Evolutionary conservation across 768 basidiomycete genomes (phyloP), one percentile per base, ranked within the genome.

Genomic region (Calocybe indica): DNA sequence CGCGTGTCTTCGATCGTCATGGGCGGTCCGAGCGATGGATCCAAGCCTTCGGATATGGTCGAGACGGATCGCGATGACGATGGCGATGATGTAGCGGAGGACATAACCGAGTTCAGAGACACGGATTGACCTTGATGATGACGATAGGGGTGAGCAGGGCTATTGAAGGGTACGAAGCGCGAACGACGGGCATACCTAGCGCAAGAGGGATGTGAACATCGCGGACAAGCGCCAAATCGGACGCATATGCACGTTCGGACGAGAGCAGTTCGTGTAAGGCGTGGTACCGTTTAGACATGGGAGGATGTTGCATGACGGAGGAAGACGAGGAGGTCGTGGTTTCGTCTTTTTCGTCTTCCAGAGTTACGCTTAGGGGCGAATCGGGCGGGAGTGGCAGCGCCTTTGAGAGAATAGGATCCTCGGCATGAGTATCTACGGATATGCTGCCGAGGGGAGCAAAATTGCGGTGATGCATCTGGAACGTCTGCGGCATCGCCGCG

Each of bases 121-220:
- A 28, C 10, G 37, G 6, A 28, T 9, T 13, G 15, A 13, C 45
- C 14, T n/a, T n/a, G 12, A 28, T 29, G 12, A 11, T 47, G 13
- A 11, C 38, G 13, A n/a, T 15, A 31, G 46, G 35, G 12, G 46
- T 41, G 12, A 31, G 15, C 6, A 57, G 39, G 15, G 52, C 49
- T 32, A 65, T 59, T 14, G 61, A 55, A 37, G 69, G 66, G 47
- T 72, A 66, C 72, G 50, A 37, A 29, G 5, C 6, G 32, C 40
- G 49, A 32, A 30, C 37, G 28, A 33, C 38, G 29, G 36, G 72
- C 76, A 52, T 66, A 79, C 89, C 88, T 57, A 85, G 69, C 40
- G 88, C 89, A 45, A 89, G 65, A 5, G 88, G 88, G 36, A 91
- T 82, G 55, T 92, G 83, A 22, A 91, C 75, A 51, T 87, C 83